Evolutionary conservation across 2,329 filamentous ascomycete genomes (phyloP), one percentile per base, ranked within the genome.

Genomic region (Aspergillus texensis): DNA sequence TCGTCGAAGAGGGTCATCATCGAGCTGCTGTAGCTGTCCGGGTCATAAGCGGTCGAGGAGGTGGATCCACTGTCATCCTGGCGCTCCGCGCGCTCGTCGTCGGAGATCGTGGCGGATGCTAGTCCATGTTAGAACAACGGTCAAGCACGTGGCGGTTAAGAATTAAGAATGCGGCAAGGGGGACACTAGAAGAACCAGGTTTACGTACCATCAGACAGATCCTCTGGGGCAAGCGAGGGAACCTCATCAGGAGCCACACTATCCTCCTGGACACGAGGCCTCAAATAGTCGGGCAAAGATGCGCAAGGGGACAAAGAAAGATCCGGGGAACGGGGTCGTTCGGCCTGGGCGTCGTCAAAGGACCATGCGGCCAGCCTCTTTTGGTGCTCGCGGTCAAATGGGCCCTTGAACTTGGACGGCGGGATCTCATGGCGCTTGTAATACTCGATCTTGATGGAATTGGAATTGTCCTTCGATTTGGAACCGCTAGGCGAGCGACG

Each of bases 341-440:
- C 73, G 16, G 65, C 72, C 60, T 70, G 75, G 11, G 78, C 76
- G 12, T 71, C 70, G 11, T 73, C 74, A 58, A 83, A 81, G 10
- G 78, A 79, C 75, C 81, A 84, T 12, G 79, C 77, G 14, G 79
- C 78, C 54, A 84, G 66, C 39, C 66, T 74, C 48, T 78, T 76
- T 66, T 81, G 75, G 65, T 83, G 81, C 64, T 77, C 76, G 58
- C 77, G 77, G 65, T 84, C 80, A 65, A 81, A 80, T 0, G 80
- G 81, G 11, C 82, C 82, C 16, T 75, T 76, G 66, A 83, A 84
- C 62, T 84, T 84, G 36, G 82, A 82, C 19, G 74, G 77, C 1
- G 82, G 82, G 21, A 82, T 75, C 68, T 84, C 81, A 68, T 78
- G 70, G 24, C 80, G 79, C 62, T 79, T 79, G 71, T 83, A 84